Evolutionary conservation across 768 basidiomycete genomes (phyloP), one percentile per base, ranked within the genome.

Genomic region (Daedaleopsis nitida): DNA sequence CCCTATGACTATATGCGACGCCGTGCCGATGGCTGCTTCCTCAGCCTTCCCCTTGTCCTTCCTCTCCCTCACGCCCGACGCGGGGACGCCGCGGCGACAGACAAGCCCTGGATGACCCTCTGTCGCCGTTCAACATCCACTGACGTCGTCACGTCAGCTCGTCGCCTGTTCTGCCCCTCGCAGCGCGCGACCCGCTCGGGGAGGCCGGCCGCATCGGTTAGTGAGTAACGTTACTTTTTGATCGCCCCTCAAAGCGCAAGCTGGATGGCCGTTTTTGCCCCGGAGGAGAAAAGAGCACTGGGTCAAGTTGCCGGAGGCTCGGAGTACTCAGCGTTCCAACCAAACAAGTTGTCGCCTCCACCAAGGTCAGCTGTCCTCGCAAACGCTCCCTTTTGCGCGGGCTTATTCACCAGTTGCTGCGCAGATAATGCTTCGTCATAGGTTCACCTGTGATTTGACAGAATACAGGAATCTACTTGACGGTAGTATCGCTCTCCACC

Each of bases 1-100:
- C 35, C 27, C 13, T 16, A 42, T 27, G 44, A 47, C 14, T 47
- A 56, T 56, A 47, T 57, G 45, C 11, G 9, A 21, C 14, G 35
- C 45, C 17, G n/a, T 19, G 32, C 44, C 51, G 57, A 27, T 50
- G 39, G 24, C 34, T 43, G 21, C 39, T 50, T 58, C 50, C 57
- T 57, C 56, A 38, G 19, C n/a, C 44, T 12, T 43, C 43, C 24
- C 16, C 42, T 11, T 48, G 44, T 57, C 35, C 35, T 48, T 32
- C 27, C 27, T 7, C 27, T 32, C 27, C 3, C 27, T 3, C 27
- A 3, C 39, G 17, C 17, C 39, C 39, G 39, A 42, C 39, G 39
- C 39, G 39, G 39, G 5, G 39, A 3, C 39, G 39, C 39, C 39
- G 39, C 39, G 39, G 39, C 39, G 2, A 42, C 4, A 42, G 39